A percentile compares a stretch with the other conserved stretches of the same genome.
phyloP scores from a whole-genome alignment of 2,329 filamentous ascomycete species.

The Proliferodiscus dingleyae region DNA sequence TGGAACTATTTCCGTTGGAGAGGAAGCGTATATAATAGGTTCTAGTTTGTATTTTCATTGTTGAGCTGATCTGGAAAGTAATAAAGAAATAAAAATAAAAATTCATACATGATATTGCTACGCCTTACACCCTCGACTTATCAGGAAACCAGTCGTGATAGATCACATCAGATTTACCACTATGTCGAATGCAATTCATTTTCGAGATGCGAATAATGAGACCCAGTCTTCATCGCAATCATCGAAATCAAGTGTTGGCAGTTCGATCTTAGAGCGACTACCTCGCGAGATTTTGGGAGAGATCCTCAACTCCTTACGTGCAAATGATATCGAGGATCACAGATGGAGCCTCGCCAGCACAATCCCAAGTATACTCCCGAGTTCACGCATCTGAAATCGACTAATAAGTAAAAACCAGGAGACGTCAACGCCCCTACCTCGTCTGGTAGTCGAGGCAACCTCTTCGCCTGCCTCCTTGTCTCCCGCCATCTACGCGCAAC shows the following conservation, averaged over 20 bases:
- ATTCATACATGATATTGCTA: no score
- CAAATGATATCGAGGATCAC: background rate
- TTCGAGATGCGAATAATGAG: no score
- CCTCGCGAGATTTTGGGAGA: background rate
- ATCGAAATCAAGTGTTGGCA: background rate
- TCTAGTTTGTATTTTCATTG: background rate
- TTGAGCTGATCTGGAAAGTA: background rate
- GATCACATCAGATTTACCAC: no score
- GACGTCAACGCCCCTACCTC: background rate
- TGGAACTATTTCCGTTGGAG: background rate
- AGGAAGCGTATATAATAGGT: background rate
- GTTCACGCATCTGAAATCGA: background rate
- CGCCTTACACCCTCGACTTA: no score
- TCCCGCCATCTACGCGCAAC: background rate
- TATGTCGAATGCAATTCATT: no score
- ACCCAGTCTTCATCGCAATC: no score
- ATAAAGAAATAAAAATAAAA: background rate
- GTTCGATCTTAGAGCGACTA: background rate
- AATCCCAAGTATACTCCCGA: background rate
- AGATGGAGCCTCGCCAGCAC: background rate
- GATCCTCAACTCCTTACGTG: background rate
- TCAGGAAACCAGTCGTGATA: no score
- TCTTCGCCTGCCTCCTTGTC: background rate
- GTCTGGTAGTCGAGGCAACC: background rate
- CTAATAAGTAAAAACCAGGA: background rate